A percentile compares a stretch with the other conserved stretches of the same genome.
These are phyloP conservation scores for Postia placenta DNA, from an alignment of 768 basidiomycete species.

Conservation along the genomic window DNA sequence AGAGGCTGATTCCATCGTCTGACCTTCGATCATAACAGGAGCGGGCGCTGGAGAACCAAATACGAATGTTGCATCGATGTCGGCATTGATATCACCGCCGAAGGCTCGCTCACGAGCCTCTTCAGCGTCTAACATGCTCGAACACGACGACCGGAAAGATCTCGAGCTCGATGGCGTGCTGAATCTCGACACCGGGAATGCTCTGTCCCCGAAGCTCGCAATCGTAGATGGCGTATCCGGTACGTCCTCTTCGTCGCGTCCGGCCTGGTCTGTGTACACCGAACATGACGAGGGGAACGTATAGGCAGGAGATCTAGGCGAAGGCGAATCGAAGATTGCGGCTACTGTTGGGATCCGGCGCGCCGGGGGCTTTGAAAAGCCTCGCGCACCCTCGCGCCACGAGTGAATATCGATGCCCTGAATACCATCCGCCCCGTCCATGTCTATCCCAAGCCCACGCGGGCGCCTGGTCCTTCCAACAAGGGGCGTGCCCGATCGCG, in stretches of 20 bases:
- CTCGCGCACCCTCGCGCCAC: no score
- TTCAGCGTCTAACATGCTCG: not conserved
- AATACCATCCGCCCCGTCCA: not conserved
- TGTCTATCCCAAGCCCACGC: not conserved
- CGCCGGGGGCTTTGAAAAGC: not conserved
- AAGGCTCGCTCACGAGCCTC: not conserved
- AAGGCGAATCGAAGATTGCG: not conserved
- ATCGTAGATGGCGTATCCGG: no score
- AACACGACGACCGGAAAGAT: not conserved
- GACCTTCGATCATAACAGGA: not conserved
- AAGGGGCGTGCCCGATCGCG: not conserved
- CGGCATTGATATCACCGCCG: not conserved
- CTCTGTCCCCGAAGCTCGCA: not conserved
- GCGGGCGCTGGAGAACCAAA: not conserved
- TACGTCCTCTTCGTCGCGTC: not conserved
- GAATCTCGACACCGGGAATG: conserved; percentile 4
- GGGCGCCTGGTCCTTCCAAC: not conserved
- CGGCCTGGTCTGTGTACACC: conserved; percentile 1
- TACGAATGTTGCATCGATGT: conserved; percentile 3
- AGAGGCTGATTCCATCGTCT: not conserved
- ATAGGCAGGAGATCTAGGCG: conserved; percentile 7
- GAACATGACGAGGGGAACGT: conserved; percentile 16
- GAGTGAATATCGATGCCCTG: not conserved
- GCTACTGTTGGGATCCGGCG: not conserved
- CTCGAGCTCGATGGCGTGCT: not conserved